Evolutionary conservation across 352 stramenopile genomes (phyloP).

Genomic region (Pythium volutum): DNA sequence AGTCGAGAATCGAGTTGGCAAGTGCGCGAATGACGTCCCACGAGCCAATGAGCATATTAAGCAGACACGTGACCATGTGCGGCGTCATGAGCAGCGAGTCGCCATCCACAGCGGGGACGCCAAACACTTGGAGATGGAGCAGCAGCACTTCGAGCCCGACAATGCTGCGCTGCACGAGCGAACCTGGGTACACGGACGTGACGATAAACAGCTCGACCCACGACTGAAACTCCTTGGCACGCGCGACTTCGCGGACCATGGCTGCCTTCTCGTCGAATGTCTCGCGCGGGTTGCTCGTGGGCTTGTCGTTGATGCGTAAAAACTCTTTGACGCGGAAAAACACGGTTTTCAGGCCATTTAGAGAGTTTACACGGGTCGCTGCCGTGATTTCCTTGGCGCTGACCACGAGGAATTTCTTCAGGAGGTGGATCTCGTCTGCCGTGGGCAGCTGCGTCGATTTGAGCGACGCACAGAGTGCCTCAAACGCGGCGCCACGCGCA

Average conservation of each 20-base stretch:
- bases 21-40: slow-evolving; percentile 79
- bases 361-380: slow-evolving; percentile 62
- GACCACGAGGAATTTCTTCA: slow-evolving; percentile 67
- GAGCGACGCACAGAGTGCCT: slow-evolving; percentile 72
- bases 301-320: slow-evolving; percentile 48
- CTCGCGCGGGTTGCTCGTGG: slow-evolving; percentile 9
- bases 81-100: slow-evolving; percentile 41
- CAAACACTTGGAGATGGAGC: slow-evolving; percentile 72
- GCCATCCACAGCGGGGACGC: slow-evolving; percentile 25
- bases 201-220: slow-evolving; percentile 74
- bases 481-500: slow-evolving; percentile 68
- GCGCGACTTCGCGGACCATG: slow-evolving; percentile 31
- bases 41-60: slow-evolving; percentile 77
- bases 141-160: slow-evolving; percentile 69
- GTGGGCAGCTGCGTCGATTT: slow-evolving; percentile 78
- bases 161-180: slow-evolving; percentile 66
- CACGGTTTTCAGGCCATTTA: slow-evolving; percentile 75
- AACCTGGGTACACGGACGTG: slow-evolving; percentile 56
- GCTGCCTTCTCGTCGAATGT: slow-evolving; percentile 10
- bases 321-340: slow-evolving; percentile 74
- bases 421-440: slow-evolving; percentile 44
- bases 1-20: slow-evolving; percentile 60
- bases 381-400: slow-evolving; percentile 73
- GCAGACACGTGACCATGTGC: slow-evolving; percentile 63
- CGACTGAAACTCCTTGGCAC: slow-evolving; percentile 47